phyloP scores from a whole-genome alignment of 2,329 filamentous ascomycete genomes.

The Elsinoe perseae region DNA sequence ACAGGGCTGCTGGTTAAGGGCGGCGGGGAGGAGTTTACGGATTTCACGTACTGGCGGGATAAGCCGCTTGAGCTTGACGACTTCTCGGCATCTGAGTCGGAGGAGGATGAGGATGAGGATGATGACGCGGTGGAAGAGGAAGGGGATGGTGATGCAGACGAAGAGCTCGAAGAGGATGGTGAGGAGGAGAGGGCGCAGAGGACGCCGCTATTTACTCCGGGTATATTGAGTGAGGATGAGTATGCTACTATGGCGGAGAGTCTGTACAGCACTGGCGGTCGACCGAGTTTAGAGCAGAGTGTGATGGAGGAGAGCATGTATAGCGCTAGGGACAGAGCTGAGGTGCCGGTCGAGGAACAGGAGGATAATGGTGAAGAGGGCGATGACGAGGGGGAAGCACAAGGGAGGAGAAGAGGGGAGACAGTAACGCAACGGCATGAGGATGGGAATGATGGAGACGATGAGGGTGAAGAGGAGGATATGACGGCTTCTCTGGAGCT shows the following conservation, averaged over 20 bases:
- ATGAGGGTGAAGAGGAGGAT: slow-evolving; percentile 18
- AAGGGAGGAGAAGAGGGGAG: slow-evolving; percentile 3
- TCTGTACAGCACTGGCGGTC: slow-evolving; percentile 44
- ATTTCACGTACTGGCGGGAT: slow-evolving; percentile 95
- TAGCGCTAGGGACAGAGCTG: slow-evolving; percentile 23
- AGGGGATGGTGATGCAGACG: background rate
- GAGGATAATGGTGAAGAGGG: slow-evolving; percentile 13
- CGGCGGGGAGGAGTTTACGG: slow-evolving; percentile 89
- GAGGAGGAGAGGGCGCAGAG: slow-evolving; percentile 14
- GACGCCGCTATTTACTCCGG: slow-evolving; percentile 22
- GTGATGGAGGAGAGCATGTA: slow-evolving; percentile 25
- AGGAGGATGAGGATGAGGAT: slow-evolving; percentile 34
- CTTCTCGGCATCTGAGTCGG: slow-evolving; percentile 74
- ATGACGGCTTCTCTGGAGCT: slow-evolving; percentile 2
- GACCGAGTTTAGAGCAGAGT: slow-evolving; percentile 34
- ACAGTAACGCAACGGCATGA: slow-evolving; percentile 24
- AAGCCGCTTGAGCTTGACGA: slow-evolving; percentile 75
- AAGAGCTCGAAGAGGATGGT: slow-evolving; percentile 9
- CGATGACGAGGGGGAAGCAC: slow-evolving; percentile 15
- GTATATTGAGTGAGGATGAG: slow-evolving; percentile 28
- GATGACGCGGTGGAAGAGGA: slow-evolving; percentile 16
- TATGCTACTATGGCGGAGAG: slow-evolving; percentile 37
- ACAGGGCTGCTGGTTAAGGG: slow-evolving; percentile 78
- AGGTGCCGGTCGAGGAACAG: slow-evolving; percentile 19
- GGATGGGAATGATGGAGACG: slow-evolving; percentile 18